Conservation (phyloP, 2,329 filamentous ascomycete species). For the Fusarium neocosmosporiellum region DNA sequence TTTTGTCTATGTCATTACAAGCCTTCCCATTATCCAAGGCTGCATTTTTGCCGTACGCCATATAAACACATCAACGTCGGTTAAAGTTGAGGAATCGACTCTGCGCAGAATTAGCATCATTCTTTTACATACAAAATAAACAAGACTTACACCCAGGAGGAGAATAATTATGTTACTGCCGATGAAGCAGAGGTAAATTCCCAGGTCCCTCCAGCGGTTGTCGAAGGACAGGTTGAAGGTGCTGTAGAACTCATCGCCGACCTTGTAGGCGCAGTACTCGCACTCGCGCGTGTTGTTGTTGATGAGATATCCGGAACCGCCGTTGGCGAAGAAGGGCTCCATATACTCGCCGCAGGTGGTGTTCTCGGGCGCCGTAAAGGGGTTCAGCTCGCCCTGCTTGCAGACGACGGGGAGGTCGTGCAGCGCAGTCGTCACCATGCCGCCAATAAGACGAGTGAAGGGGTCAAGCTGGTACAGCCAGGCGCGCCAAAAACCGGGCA, state of each 20-base stretch:
- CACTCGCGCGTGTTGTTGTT: conserved; percentile 74
- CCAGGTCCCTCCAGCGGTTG: conserved; percentile 83
- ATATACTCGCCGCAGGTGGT: conserved; percentile 43
- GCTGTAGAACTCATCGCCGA: conserved; percentile 84
- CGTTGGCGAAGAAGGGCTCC: conserved; percentile 50
- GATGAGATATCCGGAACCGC: conserved; percentile 79
- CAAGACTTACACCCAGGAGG: conserved; percentile 61
- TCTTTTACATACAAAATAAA: fast-evolving
- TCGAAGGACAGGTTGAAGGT: conserved; percentile 74
- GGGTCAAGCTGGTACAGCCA: conserved; percentile 76
- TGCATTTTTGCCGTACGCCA: neutral
- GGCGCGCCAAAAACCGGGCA: conserved; percentile 79
- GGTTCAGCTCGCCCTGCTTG: conserved; percentile 65
- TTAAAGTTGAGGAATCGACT: conserved; percentile 65
- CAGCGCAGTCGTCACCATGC: conserved; percentile 73
- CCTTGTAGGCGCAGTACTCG: conserved; percentile 83
- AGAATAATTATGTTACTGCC: conserved; percentile 78
- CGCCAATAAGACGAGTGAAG: conserved; percentile 73
- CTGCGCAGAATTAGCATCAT: conserved; percentile 45
- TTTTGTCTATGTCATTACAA: conserved; percentile 32
- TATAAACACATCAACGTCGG: conserved; percentile 52
- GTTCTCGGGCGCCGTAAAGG: conserved; percentile 71
- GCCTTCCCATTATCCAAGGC: conserved; percentile 5
- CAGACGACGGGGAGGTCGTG: conserved; percentile 64
- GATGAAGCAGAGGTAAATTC: conserved; percentile 81